A percentile compares a stretch with the other conserved stretches of the same genome.
phyloP scores from a whole-genome alignment of 2,329 filamentous ascomycete genomes.

The Fusarium coffeatum region DNA sequence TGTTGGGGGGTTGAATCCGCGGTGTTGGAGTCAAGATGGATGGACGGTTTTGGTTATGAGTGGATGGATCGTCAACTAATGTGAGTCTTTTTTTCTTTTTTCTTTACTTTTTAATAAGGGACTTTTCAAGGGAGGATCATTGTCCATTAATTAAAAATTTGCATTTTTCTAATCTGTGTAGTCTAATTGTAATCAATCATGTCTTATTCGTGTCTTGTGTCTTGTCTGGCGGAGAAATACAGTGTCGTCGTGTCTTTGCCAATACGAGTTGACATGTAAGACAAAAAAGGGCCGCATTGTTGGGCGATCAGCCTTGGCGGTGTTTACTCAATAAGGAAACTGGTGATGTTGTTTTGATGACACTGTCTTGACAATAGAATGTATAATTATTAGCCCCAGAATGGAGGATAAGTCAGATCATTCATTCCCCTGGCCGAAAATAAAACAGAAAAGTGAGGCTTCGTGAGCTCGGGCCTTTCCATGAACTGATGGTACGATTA shows the following conservation, averaged over 20 bases:
- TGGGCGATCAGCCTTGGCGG: constrained; percentile 24
- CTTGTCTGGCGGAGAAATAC: background rate
- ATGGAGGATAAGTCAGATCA: background rate
- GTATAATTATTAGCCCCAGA: no score
- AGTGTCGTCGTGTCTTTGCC: background rate
- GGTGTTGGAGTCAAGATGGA: constrained; percentile 39
- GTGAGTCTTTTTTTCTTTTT: constrained; percentile 19
- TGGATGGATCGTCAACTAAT: constrained; percentile 21
- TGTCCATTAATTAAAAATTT: constrained; percentile 8
- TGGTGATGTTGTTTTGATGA: constrained; percentile 12
- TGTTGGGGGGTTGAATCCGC: constrained; percentile 38
- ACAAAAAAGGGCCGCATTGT: constrained; percentile 24
- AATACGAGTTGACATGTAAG: constrained; percentile 24
- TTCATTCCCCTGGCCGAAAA: background rate
- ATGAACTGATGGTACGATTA: constrained; percentile 40
- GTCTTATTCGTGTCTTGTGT: background rate
- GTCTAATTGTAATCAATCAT: background rate
- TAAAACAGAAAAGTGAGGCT: constrained; percentile 27
- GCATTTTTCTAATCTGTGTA: background rate
- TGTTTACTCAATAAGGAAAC: constrained; percentile 4
- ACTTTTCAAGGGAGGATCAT: constrained; percentile 12
- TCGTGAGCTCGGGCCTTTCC: constrained; percentile 29
- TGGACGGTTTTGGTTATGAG: constrained; percentile 31
- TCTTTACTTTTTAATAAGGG: background rate
- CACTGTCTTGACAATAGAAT: constrained; percentile 7